A percentile compares a stretch with the other conserved stretches of the same genome.
These are phyloP conservation scores for Smithsoniella earleae DNA, from an alignment of 163 green algal genomes.

Conservation along the genomic window DNA sequence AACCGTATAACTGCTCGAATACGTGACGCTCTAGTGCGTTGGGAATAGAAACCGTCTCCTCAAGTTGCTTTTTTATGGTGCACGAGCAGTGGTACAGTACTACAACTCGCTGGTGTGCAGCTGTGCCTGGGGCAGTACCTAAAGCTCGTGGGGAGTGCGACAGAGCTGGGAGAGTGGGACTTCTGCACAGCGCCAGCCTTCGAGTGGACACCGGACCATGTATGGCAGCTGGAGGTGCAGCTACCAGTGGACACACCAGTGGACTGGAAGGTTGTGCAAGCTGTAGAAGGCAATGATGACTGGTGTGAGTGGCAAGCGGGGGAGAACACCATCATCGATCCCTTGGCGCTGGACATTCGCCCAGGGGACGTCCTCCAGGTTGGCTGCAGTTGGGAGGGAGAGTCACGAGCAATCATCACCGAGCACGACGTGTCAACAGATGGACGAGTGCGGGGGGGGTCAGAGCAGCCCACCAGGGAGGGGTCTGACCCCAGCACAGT, in stretches of 20 bases:
- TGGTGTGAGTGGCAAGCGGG: constrained; percentile 24
- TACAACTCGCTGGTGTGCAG: constrained; percentile 6
- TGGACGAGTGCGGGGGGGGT: no score
- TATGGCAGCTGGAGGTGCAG: constrained; percentile 26
- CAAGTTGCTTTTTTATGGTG: no score
- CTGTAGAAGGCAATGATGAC: constrained; percentile 17
- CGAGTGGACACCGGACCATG: not conserved
- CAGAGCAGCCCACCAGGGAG: no score
- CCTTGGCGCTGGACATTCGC: not conserved
- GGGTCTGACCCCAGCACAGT: no score
- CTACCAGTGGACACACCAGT: constrained; percentile 20
- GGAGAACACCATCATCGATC: constrained; percentile 26
- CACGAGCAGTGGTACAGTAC: no score
- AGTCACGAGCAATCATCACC: constrained; percentile 1
- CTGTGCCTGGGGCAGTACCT: constrained; percentile 29
- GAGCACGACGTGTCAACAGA: no score
- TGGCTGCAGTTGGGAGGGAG: constrained; percentile 17
- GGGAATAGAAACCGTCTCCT: no score
- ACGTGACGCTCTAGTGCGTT: no score
- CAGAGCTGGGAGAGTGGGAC: constrained; percentile 4
- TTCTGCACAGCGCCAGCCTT: constrained; percentile 16
- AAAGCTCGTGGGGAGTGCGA: constrained; percentile 11
- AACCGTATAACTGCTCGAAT: no score
- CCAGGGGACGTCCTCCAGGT: not conserved
- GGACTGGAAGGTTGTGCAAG: constrained; percentile 24